A percentile compares a stretch with the other conserved stretches of the same genome.
Conservation (phyloP, 2,329 filamentous ascomycete genomes). For the Falciphora oryzae region DNA sequence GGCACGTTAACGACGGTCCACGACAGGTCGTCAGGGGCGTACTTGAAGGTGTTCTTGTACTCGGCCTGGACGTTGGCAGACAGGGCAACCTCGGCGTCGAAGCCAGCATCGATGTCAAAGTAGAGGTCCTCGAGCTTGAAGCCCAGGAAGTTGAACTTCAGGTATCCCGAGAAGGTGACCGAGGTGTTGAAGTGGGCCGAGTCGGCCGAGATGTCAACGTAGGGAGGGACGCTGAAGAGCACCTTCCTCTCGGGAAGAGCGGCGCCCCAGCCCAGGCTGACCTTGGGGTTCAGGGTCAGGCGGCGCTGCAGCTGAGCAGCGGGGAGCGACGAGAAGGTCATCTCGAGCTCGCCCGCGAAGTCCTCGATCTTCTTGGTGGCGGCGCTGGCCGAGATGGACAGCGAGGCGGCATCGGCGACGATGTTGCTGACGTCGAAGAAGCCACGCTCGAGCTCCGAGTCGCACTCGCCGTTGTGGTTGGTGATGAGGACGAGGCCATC, state of each 20-base stretch:
- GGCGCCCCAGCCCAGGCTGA: conserved; percentile 31
- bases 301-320: conserved; percentile 4
- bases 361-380: background rate
- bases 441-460: conserved; percentile 32
- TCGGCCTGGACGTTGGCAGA: conserved; percentile 28
- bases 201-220: conserved; percentile 30
- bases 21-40: conserved; percentile 30
- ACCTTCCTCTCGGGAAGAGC: conserved; percentile 14
- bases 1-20: conserved; percentile 34
- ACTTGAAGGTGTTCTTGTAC: conserved; percentile 28
- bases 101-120: conserved; percentile 35
- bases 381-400: conserved; percentile 25
- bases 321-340: conserved; percentile 12
- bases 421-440: conserved; percentile 30
- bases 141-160: conserved; percentile 32
- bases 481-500: conserved; percentile 32
- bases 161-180: conserved; percentile 35
- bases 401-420: conserved; percentile 19
- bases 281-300: conserved; percentile 6
- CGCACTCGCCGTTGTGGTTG: conserved; percentile 35
- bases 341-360: conserved; percentile 10
- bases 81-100: conserved; percentile 31
- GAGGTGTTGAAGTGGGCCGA: conserved; percentile 29
- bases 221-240: conserved; percentile 18
- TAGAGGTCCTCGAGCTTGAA: conserved; percentile 29